Conservation (phyloP, 345 rosid species). For the Brassica carinata region DNA sequence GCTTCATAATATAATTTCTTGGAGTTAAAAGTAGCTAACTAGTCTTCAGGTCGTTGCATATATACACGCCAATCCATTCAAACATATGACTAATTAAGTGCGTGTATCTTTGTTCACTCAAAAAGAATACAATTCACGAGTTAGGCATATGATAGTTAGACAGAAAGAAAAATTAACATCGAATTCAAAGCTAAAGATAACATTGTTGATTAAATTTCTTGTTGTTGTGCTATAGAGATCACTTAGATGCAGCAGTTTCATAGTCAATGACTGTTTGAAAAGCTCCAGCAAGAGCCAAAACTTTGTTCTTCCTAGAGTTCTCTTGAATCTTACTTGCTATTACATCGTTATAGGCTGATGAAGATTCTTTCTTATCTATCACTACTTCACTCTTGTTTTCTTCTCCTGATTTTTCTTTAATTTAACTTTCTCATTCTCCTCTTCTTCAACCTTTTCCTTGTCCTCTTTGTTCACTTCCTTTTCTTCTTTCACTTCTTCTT, state of each 20-base stretch:
- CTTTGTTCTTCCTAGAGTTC: slow-evolving; percentile 72
- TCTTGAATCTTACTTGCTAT: slow-evolving; percentile 68
- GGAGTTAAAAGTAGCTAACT: not conserved
- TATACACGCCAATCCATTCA: slow-evolving; percentile 25
- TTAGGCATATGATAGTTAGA: slow-evolving; percentile 15
- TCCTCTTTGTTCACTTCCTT: slow-evolving; percentile 34
- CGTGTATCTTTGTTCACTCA: slow-evolving; percentile 32
- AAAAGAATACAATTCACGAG: slow-evolving; percentile 17
- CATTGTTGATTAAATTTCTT: not conserved
- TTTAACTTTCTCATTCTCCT: not conserved
- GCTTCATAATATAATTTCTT: not conserved
- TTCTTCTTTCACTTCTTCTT: slow-evolving; percentile 8
- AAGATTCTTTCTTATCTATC: slow-evolving; percentile 59
- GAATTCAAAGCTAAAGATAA: slow-evolving; percentile 7
- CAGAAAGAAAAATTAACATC: not conserved
- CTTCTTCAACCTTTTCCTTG: slow-evolving; percentile 9
- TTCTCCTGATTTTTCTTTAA: slow-evolving; percentile 15
- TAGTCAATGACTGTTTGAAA: slow-evolving; percentile 89
- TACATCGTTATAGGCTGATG: slow-evolving; percentile 73
- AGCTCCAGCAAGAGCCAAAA: slow-evolving; percentile 84
- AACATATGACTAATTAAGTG: slow-evolving; percentile 18
- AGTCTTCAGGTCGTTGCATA: slow-evolving; percentile 9
- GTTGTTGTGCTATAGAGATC: slow-evolving; percentile 13
- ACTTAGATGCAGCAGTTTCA: slow-evolving; percentile 59
- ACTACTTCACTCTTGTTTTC: slow-evolving; percentile 26